phyloP scores from a whole-genome alignment of 176 grass and related monocot genomes.

The Elymus sibiricus region DNA sequence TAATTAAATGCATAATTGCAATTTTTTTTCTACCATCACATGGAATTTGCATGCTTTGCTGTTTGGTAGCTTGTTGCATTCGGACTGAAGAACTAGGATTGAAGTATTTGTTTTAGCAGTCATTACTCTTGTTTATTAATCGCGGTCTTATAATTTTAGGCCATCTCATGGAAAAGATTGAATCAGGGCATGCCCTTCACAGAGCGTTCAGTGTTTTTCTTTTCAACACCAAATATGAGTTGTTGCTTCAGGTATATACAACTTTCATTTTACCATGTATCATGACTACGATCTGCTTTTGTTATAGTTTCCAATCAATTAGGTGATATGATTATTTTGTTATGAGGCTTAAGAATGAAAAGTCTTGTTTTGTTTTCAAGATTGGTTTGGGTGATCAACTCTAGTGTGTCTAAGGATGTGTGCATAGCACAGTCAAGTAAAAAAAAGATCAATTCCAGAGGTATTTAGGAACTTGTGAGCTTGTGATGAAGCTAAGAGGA shows the following conservation, averaged over 20 bases:
- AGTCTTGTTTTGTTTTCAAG: background rate
- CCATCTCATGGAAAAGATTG: slow-evolving; percentile 95
- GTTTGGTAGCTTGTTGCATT: background rate
- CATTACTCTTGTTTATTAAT: background rate
- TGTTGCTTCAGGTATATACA: slow-evolving; percentile 69
- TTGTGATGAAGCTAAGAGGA: background rate
- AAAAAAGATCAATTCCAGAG: background rate
- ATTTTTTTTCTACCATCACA: background rate
- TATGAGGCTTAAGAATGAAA: background rate
- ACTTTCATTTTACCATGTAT: background rate
- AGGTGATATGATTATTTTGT: background rate
- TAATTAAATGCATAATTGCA: background rate
- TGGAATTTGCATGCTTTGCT: background rate
- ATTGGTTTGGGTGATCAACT: background rate
- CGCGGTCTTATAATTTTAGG: slow-evolving; percentile 41
- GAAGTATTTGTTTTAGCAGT: background rate
- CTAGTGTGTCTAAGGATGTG: background rate
- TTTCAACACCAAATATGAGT: slow-evolving; percentile 87
- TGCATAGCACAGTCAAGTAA: background rate
- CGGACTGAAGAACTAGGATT: background rate
- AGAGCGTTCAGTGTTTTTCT: slow-evolving; percentile 91
- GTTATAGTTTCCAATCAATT: background rate
- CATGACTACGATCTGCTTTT: background rate
- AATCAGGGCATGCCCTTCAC: slow-evolving; percentile 70
- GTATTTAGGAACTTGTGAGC: background rate